A percentile compares a stretch with the other conserved stretches of the same genome.
phyloP scores from a whole-genome alignment of 2,329 filamentous ascomycete species.

The Arachnopeziza araneosa region DNA sequence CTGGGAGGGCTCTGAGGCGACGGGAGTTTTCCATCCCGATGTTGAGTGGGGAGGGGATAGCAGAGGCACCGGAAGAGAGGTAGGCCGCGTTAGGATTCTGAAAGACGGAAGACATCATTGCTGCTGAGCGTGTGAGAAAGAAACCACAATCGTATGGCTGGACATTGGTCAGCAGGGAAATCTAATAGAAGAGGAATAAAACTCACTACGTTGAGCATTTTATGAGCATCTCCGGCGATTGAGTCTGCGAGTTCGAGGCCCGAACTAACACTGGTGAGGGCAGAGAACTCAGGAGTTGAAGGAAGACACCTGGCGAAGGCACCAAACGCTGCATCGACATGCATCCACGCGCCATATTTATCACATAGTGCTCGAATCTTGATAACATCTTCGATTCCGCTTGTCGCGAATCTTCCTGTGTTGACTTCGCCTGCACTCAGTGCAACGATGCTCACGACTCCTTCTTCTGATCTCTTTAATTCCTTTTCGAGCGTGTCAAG shows the following conservation, averaged over 20 bases:
- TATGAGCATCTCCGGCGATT: conserved; percentile 82
- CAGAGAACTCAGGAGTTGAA: conserved; percentile 47
- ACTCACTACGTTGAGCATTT: conserved; percentile 80
- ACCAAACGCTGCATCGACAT: conserved; percentile 86
- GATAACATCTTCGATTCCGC: conserved; percentile 38
- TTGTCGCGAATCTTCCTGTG: conserved; percentile 72
- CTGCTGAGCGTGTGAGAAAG: conserved; percentile 67
- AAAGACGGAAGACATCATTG: conserved; percentile 59
- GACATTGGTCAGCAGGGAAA: neutral
- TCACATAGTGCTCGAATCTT: conserved; percentile 66
- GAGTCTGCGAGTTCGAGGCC: conserved; percentile 81
- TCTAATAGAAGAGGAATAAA: conserved; percentile 16
- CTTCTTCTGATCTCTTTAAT: conserved; percentile 41
- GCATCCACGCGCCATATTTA: conserved; percentile 73
- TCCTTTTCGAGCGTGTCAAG: conserved; percentile 57
- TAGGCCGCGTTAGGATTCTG: conserved; percentile 84
- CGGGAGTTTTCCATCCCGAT: conserved; percentile 87
- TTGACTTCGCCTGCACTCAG: conserved; percentile 90
- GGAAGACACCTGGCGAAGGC: conserved; percentile 68
- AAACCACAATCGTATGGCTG: conserved; percentile 84
- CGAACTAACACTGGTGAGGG: conserved; percentile 44
- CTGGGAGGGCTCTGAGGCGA: conserved; percentile 83
- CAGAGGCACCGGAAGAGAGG: conserved; percentile 43
- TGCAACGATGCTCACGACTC: conserved; percentile 66
- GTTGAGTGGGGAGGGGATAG: conserved; percentile 76